Percentiles rank a stretch among this genome's conserved stretches.
Evolutionary conservation across 192 early-diverging fungal genomes (phyloP).

Genomic region (Phycomyces blakesleeanus): DNA sequence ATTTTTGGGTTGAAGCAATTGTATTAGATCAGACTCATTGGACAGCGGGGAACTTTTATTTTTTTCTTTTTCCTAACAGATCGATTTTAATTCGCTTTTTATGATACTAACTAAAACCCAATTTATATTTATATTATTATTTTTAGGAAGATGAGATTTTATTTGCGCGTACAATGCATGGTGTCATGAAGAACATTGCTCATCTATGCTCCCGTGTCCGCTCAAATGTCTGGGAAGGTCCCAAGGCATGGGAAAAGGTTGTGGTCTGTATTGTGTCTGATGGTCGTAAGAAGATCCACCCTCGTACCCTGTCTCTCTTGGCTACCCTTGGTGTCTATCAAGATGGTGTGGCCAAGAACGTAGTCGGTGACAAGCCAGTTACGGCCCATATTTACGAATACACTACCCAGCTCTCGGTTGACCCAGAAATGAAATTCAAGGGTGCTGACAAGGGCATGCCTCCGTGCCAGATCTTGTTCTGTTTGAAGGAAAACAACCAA

Average conservation of each 20-base stretch:
- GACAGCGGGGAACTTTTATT: neutral
- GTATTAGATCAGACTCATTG: neutral
- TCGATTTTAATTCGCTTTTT: neutral
- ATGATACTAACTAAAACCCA: constrained; percentile 15
- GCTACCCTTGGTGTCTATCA: constrained; percentile 78
- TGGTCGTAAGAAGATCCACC: constrained; percentile 66
- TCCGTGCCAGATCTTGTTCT: constrained; percentile 79
- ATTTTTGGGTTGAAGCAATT: neutral
- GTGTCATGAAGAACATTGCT: constrained; percentile 74
- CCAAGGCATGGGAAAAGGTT: constrained; percentile 68
- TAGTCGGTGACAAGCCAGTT: constrained; percentile 60
- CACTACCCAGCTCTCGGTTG: constrained; percentile 73
- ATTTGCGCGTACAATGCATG: constrained; percentile 74
- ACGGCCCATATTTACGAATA: constrained; percentile 71
- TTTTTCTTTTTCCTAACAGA: too few relatives aligned
- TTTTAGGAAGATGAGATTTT: constrained; percentile 69
- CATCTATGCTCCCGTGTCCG: constrained; percentile 61
- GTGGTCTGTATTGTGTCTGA: constrained; percentile 78
- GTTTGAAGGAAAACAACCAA: constrained; percentile 89
- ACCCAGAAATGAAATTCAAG: constrained; percentile 68
- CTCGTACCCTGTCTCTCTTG: constrained; percentile 58
- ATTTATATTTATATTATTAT: constrained; percentile 32
- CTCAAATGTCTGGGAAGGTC: constrained; percentile 47
- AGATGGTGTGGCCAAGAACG: constrained; percentile 67
- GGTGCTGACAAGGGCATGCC: constrained; percentile 62